Conservation (phyloP, 129 eudicot species). For the Heracleum sosnowskyi region DNA sequence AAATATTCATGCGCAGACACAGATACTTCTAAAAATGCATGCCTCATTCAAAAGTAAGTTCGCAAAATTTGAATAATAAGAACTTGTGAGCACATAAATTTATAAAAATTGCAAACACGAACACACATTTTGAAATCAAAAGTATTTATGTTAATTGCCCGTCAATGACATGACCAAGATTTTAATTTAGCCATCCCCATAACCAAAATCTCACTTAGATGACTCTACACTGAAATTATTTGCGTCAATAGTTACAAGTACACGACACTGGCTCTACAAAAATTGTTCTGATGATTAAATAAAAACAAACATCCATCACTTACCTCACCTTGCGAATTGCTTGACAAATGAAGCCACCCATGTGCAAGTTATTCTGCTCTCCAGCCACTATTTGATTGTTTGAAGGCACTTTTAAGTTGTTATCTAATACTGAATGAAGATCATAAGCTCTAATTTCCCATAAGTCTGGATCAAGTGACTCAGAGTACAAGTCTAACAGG, state of each 20-base stretch:
- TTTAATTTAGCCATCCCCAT: background rate
- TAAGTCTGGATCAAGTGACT: slow-evolving; percentile 59
- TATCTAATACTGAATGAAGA: slow-evolving; percentile 16
- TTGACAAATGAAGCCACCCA: slow-evolving; percentile 29
- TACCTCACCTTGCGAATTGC: slow-evolving; percentile 58
- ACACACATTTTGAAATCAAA: background rate
- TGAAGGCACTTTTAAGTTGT: slow-evolving; percentile 31
- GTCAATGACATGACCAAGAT: background rate
- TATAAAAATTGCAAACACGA: too few species aligned
- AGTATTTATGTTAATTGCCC: background rate
- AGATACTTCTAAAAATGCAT: too few species aligned
- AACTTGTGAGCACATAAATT: too few species aligned
- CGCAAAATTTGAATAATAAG: too few species aligned
- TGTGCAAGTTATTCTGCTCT: slow-evolving; percentile 23
- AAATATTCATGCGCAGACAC: too few species aligned
- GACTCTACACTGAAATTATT: background rate
- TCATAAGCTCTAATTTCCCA: slow-evolving; percentile 27
- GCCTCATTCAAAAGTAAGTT: too few species aligned
- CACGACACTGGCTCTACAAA: background rate
- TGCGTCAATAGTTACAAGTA: background rate
- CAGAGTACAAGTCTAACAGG: slow-evolving; percentile 61
- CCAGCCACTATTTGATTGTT: slow-evolving; percentile 19
- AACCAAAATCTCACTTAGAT: background rate
- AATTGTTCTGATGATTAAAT: background rate
- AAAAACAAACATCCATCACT: slow-evolving; percentile 7